phyloP scores from a whole-genome alignment of 2,329 filamentous ascomycete genomes.

The Fusarium tuaranense region DNA sequence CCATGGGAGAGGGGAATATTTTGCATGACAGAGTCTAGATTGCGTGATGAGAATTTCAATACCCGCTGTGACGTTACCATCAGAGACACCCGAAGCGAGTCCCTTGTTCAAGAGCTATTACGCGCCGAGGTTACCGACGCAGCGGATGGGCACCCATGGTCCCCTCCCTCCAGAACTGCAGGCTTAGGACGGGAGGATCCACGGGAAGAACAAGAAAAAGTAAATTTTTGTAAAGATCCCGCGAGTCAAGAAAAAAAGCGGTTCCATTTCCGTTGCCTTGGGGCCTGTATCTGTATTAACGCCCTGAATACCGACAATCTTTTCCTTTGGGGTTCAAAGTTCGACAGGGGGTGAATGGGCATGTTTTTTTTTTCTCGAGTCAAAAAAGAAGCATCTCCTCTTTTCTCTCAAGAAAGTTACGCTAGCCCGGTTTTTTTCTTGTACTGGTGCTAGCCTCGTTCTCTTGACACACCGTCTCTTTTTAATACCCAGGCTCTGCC shows the following conservation, averaged over 20 bases:
- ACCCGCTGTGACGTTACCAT: not conserved
- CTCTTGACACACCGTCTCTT: not conserved
- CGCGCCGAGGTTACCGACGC: not conserved
- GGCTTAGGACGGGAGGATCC: not conserved
- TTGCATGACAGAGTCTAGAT: not conserved
- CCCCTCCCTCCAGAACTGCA: no score
- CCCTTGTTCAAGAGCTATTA: not conserved
- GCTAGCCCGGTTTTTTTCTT: not conserved
- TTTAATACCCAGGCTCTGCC: conserved; percentile 3
- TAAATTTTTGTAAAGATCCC: not conserved
- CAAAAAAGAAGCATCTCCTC: conserved; percentile 4
- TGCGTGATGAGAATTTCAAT: not conserved
- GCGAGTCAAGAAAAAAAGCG: not conserved
- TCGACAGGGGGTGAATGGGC: not conserved
- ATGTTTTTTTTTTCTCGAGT: not conserved
- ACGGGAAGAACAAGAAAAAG: not conserved
- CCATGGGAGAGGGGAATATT: not conserved
- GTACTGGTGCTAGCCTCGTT: not conserved
- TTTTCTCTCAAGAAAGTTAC: not conserved
- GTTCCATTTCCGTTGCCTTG: not conserved
- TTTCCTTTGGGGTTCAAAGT: not conserved
- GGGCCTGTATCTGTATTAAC: not conserved
- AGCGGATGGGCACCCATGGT: not conserved
- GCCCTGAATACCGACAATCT: conserved; percentile 1
- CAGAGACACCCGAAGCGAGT: not conserved